A percentile compares a stretch with the other conserved stretches of the same genome.
phyloP scores from a whole-genome alignment of 2,329 filamentous ascomycete genomes.

The Pyricularia sp. region DNA sequence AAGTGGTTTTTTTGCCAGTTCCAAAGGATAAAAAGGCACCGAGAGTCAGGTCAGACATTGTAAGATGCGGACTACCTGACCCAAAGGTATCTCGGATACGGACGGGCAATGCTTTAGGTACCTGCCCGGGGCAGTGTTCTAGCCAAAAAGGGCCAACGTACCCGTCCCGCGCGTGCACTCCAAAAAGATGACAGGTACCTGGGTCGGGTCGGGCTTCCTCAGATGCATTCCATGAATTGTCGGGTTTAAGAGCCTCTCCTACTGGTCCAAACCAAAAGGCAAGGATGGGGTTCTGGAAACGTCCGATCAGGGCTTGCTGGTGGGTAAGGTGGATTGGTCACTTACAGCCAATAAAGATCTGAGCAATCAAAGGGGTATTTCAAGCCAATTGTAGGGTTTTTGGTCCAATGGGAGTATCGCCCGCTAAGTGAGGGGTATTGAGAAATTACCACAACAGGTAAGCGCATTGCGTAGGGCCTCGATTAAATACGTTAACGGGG shows the following conservation, averaged over 20 bases:
- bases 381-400: background rate
- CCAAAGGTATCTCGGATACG: background rate
- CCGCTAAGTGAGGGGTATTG: background rate
- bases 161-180: background rate
- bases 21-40: background rate
- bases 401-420: background rate
- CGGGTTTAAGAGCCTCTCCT: background rate
- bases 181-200: background rate
- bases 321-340: background rate
- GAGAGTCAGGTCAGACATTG: background rate
- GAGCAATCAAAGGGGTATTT: background rate
- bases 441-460: background rate
- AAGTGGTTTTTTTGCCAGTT: background rate
- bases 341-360: background rate
- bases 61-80: background rate
- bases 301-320: background rate
- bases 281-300: constrained; percentile 1
- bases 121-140: background rate
- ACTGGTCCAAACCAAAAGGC: background rate
- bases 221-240: background rate
- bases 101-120: background rate
- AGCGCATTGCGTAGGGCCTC: background rate
- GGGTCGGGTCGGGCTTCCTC: background rate
- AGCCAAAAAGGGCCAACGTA: background rate
- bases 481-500: background rate